A percentile compares a stretch with the other conserved stretches of the same genome.
Evolutionary conservation across 805 yeast species (phyloP).

Genomic region (Teunomyces barrocoloradensis): DNA sequence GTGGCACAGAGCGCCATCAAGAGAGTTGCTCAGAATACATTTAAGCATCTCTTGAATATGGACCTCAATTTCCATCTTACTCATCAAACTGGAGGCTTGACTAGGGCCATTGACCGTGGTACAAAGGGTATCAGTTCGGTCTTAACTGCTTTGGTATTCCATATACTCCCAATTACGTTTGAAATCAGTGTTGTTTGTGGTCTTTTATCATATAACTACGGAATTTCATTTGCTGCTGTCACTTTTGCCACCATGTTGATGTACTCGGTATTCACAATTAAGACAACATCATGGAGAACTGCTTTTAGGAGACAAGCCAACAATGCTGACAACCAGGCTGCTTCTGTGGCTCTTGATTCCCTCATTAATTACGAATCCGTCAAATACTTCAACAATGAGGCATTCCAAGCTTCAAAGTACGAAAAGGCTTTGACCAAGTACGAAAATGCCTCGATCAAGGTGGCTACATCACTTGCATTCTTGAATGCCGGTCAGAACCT

Average conservation of each 20-base stretch:
- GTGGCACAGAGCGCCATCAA: constrained; percentile 95
- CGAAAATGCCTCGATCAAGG: constrained; percentile 71
- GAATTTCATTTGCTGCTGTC: constrained; percentile 82
- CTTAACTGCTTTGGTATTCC: constrained; percentile 95
- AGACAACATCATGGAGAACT: constrained; percentile 96
- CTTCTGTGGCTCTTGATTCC: constrained; percentile 90
- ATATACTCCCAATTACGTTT: constrained; percentile 86
- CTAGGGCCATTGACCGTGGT: constrained; percentile 96
- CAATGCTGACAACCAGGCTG: constrained; percentile 93
- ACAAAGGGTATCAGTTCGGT: constrained; percentile 96
- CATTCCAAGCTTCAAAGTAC: constrained; percentile 73
- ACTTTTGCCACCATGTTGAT: constrained; percentile 86
- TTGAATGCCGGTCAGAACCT: constrained; percentile 77
- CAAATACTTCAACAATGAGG: constrained; percentile 90
- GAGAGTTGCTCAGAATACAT: constrained; percentile 84
- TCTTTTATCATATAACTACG: constrained; percentile 88
- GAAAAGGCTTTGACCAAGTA: constrained; percentile 70
- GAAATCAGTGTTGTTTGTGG: constrained; percentile 94
- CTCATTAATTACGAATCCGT: constrained; percentile 93
- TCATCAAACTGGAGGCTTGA: constrained; percentile 92
- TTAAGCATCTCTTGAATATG: constrained; percentile 74
- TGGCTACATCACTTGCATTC: constrained; percentile 80
- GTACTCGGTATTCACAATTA: constrained; percentile 82
- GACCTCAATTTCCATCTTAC: constrained; percentile 89
- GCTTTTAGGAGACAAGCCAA: constrained; percentile 83